Conservation (phyloP, 23 red algal genomes). For the Pyropia yezoensis region DNA sequence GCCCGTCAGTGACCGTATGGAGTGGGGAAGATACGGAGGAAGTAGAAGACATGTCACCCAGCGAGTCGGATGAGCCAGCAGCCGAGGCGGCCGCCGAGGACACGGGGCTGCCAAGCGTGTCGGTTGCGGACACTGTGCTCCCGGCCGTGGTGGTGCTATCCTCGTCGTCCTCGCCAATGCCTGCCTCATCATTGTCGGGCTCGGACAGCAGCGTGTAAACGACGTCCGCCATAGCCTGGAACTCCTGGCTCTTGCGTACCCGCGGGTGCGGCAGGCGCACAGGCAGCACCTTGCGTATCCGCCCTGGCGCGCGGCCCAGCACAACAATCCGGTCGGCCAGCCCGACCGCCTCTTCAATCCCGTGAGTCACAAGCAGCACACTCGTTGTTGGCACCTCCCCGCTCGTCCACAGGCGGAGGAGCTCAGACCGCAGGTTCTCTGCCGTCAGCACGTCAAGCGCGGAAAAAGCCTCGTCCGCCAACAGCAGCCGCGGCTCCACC, state of each 20-base stretch:
- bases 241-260: conserved; percentile 64
- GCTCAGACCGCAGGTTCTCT: conserved; percentile 95
- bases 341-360: conserved; percentile 94
- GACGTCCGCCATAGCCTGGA: conserved; percentile 83
- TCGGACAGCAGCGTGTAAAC: conserved; percentile 82
- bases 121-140: too few species aligned
- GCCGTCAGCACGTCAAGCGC: conserved; percentile 95
- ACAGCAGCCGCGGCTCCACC: conserved; percentile 82
- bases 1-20: background rate
- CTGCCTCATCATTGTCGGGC: conserved; percentile 26
- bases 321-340: conserved; percentile 91
- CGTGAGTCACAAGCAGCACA: conserved; percentile 93
- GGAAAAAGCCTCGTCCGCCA: conserved; percentile 93
- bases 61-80: background rate
- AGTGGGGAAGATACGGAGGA: too few species aligned
- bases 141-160: background rate
- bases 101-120: too few species aligned
- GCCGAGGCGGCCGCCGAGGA: too few species aligned
- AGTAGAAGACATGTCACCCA: too few species aligned
- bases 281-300: conserved; percentile 59
- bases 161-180: background rate
- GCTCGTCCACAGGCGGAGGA: conserved; percentile 82
- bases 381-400: conserved; percentile 84
- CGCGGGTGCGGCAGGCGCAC: conserved; percentile 76
- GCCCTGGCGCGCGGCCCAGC: conserved; percentile 73